Evolutionary conservation across 768 basidiomycete species (phyloP).

Genomic region (Russula compacta): DNA sequence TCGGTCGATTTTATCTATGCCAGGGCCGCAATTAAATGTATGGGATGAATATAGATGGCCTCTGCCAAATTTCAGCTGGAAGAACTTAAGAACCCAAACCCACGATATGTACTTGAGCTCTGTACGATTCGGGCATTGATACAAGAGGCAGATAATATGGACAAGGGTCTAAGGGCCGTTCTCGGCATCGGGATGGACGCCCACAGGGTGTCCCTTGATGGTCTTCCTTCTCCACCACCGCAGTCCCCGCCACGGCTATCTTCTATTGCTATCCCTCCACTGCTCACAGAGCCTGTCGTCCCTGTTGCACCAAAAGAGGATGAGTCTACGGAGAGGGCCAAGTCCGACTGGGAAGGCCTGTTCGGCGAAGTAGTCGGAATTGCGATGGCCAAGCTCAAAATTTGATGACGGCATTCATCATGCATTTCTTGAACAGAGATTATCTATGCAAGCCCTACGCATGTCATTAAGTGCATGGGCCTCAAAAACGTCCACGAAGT

Average conservation of each 20-base stretch:
- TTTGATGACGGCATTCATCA: not conserved
- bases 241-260: slow-evolving; percentile 1
- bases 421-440: too few species aligned
- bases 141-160: slow-evolving; percentile 14
- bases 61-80: slow-evolving; percentile 8
- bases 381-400: not conserved
- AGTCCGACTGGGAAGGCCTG: slow-evolving; percentile 61
- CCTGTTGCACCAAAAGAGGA: not conserved
- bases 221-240: not conserved
- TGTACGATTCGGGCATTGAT: slow-evolving; percentile 17
- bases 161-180: not conserved
- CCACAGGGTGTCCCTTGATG: not conserved
- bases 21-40: not conserved
- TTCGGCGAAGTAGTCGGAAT: slow-evolving; percentile 31
- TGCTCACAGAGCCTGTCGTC: not conserved
- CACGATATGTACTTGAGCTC: slow-evolving; percentile 15
- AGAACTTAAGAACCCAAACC: slow-evolving; percentile 2
- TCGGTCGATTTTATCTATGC: not conserved
- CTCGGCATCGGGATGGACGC: not conserved
- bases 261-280: not conserved
- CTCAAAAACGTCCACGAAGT: too few species aligned
- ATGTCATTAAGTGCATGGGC: too few species aligned
- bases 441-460: too few species aligned
- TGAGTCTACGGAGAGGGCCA: slow-evolving; percentile 51
- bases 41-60: not conserved